Base-by-base conservation (phyloP, 2,329 filamentous ascomycete species). In the Dactylellina parvicollis region DNA sequence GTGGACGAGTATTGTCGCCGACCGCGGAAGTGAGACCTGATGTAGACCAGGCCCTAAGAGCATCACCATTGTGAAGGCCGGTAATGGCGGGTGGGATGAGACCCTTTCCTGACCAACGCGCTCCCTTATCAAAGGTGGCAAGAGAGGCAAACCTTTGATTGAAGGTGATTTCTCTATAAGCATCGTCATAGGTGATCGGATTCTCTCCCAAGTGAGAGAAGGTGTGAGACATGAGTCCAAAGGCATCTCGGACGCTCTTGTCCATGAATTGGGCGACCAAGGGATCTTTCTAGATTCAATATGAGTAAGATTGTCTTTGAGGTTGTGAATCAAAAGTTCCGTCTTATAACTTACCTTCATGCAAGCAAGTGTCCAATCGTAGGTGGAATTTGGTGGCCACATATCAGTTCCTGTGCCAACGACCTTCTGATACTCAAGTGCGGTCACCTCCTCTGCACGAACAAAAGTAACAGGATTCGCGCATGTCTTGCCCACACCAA, bases 21-120 rank as follows among this genome's bases (percentile, higher is more conserved):
- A 89, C 86, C 55, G 85, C 86, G 75, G 86, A 84, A 16, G 79
- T 81, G 75, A 88, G 85, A n/a, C 86, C 86, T 67, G 86, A 86
- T 46, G 87, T 85, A 76, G 81, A 81, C 86, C 86, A 89, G 4
- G 85, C 87, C 57, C 80, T 80, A 49, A 89, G 83, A 9, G 83
- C 86, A 78, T 89, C 87, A n/a, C 85, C 86, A 75, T 89, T 89
- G 80, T 88, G 85, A 24, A 88, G 78, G 52, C 87, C 87, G 1
- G 87, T 89, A 72, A 89, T 89, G 34, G 86, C 86, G 0, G 87
- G 87, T 1, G 87, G 87, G 67, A 89, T 86, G 57, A 89, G 82
- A 28, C 86, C 86, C 38, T 83, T 82, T 1, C 80, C 74, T 24
- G 85, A 87, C 78, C 83, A 88, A 44, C 81, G 81, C 16, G 77